A percentile compares a stretch with the other conserved stretches of the same genome.
phyloP scores from a whole-genome alignment of 495 filamentous ascomycete species.

The Terfezia boudieri region DNA sequence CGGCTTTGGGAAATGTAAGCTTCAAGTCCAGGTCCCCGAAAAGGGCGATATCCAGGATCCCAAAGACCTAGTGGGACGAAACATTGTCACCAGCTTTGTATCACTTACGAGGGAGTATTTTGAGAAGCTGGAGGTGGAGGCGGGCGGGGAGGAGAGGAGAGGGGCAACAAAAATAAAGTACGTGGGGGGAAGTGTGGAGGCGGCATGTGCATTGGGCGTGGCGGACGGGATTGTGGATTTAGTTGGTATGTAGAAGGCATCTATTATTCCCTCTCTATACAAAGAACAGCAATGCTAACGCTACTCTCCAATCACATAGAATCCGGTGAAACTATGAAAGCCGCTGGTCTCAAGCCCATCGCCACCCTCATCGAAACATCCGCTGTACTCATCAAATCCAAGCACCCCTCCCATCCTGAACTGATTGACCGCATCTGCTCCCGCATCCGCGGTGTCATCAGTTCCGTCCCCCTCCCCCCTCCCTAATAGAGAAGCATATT shows the following conservation, averaged over 20 bases:
- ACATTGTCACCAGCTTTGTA: constrained; percentile 87
- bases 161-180: constrained; percentile 72
- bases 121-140: constrained; percentile 28
- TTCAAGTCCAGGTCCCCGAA: constrained; percentile 88
- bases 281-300: background rate
- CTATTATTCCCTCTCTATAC: background rate
- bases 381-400: constrained; percentile 81
- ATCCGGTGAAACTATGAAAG: constrained; percentile 96
- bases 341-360: constrained; percentile 87
- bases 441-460: constrained; percentile 79
- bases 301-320: constrained; percentile 29
- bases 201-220: constrained; percentile 48
- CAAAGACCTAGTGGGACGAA: constrained; percentile 70
- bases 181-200: constrained; percentile 95
- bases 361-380: constrained; percentile 74
- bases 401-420: constrained; percentile 50
- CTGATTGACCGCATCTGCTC: constrained; percentile 62
- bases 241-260: constrained; percentile 41
- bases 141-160: constrained; percentile 20
- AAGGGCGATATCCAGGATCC: constrained; percentile 43
- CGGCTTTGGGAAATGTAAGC: constrained; percentile 69
- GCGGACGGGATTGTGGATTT: constrained; percentile 95
- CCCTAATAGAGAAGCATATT: background rate
- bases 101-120: constrained; percentile 66
- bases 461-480: constrained; percentile 19